Conservation (phyloP, 1,284 basidiomycete species). For the Malassezia brasiliensis region DNA sequence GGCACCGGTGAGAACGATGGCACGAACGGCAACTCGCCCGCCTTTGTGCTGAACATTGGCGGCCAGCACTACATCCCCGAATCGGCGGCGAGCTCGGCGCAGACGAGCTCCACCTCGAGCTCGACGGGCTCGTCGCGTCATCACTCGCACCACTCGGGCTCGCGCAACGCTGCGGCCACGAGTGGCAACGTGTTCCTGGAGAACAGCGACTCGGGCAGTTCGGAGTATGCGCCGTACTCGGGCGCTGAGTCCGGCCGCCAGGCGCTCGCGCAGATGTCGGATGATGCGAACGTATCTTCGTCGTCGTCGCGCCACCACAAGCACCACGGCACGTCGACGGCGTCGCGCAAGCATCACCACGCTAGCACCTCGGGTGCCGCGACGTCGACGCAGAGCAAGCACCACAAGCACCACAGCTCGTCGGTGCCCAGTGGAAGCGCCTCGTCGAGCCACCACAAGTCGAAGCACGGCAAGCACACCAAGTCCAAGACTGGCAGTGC, state of each 20-base stretch:
- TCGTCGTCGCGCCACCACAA: neutral
- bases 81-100: neutral
- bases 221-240: neutral
- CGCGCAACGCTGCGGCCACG: neutral
- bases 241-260: neutral
- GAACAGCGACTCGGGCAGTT: neutral
- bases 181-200: neutral
- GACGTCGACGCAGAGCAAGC: neutral
- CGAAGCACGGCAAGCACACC: neutral
- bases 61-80: neutral
- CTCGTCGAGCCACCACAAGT: neutral
- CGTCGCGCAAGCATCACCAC: constrained; percentile 1
- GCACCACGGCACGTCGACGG: neutral
- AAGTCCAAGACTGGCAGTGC: neutral
- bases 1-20: neutral
- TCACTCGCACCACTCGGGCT: neutral
- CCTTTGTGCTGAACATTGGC: constrained; percentile 1
- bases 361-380: neutral
- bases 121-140: neutral
- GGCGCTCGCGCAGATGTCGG: neutral
- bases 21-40: neutral
- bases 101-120: neutral
- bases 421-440: neutral
- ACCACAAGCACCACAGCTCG: neutral
- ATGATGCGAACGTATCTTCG: neutral